Evolutionary conservation across 345 rosid species (phyloP).

Genomic region (Euphorbia tirucalli): DNA sequence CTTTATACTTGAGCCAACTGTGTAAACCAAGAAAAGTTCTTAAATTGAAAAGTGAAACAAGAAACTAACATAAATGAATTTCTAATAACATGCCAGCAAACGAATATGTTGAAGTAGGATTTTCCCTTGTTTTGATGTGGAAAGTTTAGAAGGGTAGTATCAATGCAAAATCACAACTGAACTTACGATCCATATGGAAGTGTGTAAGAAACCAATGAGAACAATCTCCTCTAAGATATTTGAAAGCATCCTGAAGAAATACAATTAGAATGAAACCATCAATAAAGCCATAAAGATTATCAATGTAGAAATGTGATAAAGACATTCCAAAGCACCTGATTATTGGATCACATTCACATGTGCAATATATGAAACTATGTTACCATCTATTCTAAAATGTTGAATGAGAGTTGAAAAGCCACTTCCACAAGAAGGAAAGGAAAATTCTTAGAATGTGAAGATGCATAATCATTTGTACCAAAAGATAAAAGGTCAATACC

Average conservation of each 20-base stretch:
- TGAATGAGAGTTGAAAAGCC: neutral
- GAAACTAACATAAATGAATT: no score
- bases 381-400: neutral
- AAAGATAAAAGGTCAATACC: conserved; percentile 44
- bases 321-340: neutral
- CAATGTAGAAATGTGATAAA: conserved; percentile 1
- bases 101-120: neutral
- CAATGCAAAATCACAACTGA: conserved; percentile 11
- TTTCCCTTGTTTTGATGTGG: conserved; percentile 3
- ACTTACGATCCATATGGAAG: conserved; percentile 97
- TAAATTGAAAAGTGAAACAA: neutral
- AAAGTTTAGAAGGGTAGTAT: neutral
- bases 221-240: conserved; percentile 82
- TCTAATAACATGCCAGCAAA: conserved; percentile 3
- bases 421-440: neutral
- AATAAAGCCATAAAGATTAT: conserved; percentile 14
- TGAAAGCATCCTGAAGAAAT: conserved; percentile 88
- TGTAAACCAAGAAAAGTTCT: neutral
- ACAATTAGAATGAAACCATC: conserved; percentile 18
- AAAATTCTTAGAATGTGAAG: neutral
- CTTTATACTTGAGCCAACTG: neutral
- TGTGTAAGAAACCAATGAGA: conserved; percentile 97
- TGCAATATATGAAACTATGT: neutral
- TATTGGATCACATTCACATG: neutral
- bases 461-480: neutral